phyloP scores from a whole-genome alignment of 805 yeast genomes.

The Ogataea nakhonphanomensis region DNA sequence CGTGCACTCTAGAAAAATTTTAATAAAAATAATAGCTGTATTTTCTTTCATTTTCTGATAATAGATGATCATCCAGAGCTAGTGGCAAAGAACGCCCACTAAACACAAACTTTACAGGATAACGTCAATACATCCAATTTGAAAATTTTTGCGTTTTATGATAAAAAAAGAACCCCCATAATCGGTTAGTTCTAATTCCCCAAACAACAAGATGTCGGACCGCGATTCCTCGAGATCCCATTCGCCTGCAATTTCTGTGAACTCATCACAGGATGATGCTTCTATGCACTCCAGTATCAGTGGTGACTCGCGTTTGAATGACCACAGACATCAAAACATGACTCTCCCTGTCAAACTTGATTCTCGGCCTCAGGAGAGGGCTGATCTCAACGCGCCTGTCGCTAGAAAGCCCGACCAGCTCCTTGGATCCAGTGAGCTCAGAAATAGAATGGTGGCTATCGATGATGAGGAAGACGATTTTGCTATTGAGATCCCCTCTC shows the following conservation, averaged over 20 bases:
- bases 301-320: conserved; percentile 35
- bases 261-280: conserved; percentile 30
- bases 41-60: background rate
- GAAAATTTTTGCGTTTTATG: conserved; percentile 7
- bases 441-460: conserved; percentile 28
- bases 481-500: conserved; percentile 22
- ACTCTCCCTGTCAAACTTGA: conserved; percentile 34
- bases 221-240: conserved; percentile 22
- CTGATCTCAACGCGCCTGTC: conserved; percentile 5
- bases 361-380: conserved; percentile 18
- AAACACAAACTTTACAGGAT: background rate
- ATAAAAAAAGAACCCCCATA: conserved; percentile 15
- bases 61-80: conserved; percentile 9
- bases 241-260: conserved; percentile 28
- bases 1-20: conserved; percentile 11
- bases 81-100: conserved; percentile 4
- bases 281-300: conserved; percentile 35
- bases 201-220: conserved; percentile 21
- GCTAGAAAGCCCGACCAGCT: conserved; percentile 19
- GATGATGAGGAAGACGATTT: conserved; percentile 31
- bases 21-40: background rate
- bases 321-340: conserved; percentile 34
- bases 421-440: conserved; percentile 29
- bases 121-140: background rate
- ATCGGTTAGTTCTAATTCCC: background rate